Base-by-base conservation (phyloP, 371 early-diverging fungal species). In the Thermomucor indicae-seudaticae region DNA sequence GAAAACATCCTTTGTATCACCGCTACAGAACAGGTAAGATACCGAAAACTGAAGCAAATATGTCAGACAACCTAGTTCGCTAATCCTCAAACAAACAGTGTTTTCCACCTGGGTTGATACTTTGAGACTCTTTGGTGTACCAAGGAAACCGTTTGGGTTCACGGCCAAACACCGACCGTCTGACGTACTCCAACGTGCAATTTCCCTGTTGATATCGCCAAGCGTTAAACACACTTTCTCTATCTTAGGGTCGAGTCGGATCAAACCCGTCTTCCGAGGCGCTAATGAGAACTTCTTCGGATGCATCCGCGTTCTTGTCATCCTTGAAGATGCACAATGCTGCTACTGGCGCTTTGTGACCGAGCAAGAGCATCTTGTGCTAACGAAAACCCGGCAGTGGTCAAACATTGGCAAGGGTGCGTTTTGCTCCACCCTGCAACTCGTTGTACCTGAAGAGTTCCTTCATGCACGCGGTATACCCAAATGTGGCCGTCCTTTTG, bases 101-200 rank as follows among this genome's bases (percentile, higher is more conserved):
- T 22, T 29, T 4, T 20, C 57, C 55, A 67, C 72, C 42, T 60
- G 53, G 17, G 56, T 37, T 57, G 65, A 64, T 23, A 76, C 67
- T 41, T 74, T 74, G 4, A 86, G 57, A 24, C 69, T 59, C 2
- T 64, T 70, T 17, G 83, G 81, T 4, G 75, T 58, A 3, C 85
- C 85, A 32, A 77, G 66, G 55, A 84, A 82, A 0, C 83, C 87
- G 10, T 52, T 67, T 7, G 71, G 49, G 53, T 82, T 83, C 0
- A 81, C 73, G 24, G 79, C 80, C 34, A 85, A 70, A 55, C 88
- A 86, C 4, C 86, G 73, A 3, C 89, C 89, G 49, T 89, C 89
- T 1, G 67, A 65, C 8, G 84, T 62, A 62, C 75, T 84, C 89
- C 89, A 89, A 51, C 84, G 80, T 42, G 80, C 77, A 31, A 86